These are phyloP conservation scores for Beta vulgaris DNA, from an alignment of 148 eudicot species.

Conservation along the genomic window DNA sequence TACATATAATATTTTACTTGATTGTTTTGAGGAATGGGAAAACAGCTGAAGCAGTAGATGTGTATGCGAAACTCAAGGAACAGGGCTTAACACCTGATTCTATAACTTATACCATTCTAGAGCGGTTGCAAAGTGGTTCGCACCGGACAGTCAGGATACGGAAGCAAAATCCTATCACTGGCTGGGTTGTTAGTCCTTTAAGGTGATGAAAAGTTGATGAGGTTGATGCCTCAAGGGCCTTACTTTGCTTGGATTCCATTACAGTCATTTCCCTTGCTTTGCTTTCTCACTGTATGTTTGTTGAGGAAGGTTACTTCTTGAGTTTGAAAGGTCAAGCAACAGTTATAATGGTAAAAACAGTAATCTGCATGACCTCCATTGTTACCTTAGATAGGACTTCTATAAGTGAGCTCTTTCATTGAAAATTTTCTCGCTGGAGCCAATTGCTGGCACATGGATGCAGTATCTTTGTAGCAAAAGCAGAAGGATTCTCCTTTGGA, in stretches of 20 bases:
- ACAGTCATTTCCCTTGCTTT: not conserved
- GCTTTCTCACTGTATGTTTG: not conserved
- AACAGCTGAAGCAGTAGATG: conserved; percentile 87
- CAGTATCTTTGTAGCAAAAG: not conserved
- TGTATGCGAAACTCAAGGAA: conserved; percentile 78
- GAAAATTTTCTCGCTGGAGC: not conserved
- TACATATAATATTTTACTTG: conserved; percentile 83
- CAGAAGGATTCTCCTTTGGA: conserved; percentile 3
- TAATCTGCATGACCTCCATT: not conserved
- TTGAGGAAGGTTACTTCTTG: not conserved
- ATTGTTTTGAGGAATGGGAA: conserved; percentile 78
- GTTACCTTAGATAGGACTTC: not conserved
- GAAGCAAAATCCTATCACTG: conserved; percentile 75
- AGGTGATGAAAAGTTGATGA: conserved; percentile 35
- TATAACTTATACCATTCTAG: conserved; percentile 71
- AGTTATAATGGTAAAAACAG: not conserved
- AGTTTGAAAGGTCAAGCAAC: not conserved
- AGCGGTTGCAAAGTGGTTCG: conserved; percentile 78
- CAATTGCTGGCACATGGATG: not conserved
- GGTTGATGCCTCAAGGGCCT: not conserved
- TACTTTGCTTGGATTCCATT: too few species aligned
- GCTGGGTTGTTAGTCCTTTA: conserved; percentile 93
- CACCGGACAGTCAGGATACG: conserved; percentile 48
- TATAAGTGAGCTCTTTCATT: not conserved
- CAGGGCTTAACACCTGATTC: conserved; percentile 86